Base-by-base conservation (phyloP, 2,329 filamentous ascomycete genomes). In the Neocucurbitaria cava region DNA sequence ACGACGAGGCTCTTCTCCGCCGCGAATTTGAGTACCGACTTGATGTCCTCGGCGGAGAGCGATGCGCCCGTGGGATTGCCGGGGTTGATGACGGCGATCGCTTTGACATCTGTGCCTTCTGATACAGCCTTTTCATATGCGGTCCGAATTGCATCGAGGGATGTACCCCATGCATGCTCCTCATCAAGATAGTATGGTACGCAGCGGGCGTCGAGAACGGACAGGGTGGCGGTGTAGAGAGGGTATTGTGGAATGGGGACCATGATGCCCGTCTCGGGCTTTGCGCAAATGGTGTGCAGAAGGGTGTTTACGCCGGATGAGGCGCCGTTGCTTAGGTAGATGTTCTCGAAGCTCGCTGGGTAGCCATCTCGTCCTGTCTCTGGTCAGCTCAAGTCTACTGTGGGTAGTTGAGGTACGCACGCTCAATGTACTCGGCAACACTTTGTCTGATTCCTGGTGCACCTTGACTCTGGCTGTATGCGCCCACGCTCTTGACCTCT, bases 231-330 rank as follows among this genome's bases (percentile, higher is more conserved):
- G 8, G 94, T 98, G 81, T 99, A 99, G 44, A 99, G 88, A 21
- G 95, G 95, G 77, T 99, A 99, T 78, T 99, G 95, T 6, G 95
- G 95, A 66, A 99, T 98, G 21, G 94, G 95, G 18, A 98, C 89
- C 58, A 99, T 87, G 51, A 99, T 86, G 56, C 95, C 95, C 5
- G 89, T 89, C 56, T 89, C 83, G 46, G 88, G 86, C 48, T 83
- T 82, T 47, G 90, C 86, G 79, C 92, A 96, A 75, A 99, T 91
- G 74, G 96, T 84, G 79, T 95, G 88, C 58, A 99, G 85, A 62
- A 98, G 87, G 11, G 93, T 96, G 82, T 93, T 96, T 61, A 99
- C 95, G 63, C 94, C 95, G 3, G 93, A 91, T 3, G 93, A 97
- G 59, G 95, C 95, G 71, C 95, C 95, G 21, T 86, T 91, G 57